Evolutionary conservation across 2,329 filamentous ascomycete genomes (phyloP).

Genomic region (Aureobasidium uvarum): DNA sequence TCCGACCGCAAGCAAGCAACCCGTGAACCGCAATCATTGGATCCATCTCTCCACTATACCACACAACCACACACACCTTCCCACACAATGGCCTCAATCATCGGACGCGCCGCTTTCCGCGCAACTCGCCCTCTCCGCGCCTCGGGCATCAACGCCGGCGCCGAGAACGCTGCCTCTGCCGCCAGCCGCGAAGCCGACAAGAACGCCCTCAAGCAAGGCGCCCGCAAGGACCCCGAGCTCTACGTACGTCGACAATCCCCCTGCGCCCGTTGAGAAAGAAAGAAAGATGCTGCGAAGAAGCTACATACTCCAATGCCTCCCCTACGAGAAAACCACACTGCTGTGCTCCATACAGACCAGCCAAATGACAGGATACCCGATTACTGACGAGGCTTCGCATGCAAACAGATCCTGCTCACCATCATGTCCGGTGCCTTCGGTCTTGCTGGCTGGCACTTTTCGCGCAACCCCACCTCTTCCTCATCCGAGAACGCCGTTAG

Average conservation of each 20-base stretch:
- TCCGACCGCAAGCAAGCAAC: constrained; percentile 12
- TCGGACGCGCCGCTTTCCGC: constrained; percentile 48
- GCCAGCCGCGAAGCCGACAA: constrained; percentile 41
- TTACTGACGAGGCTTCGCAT: constrained; percentile 10
- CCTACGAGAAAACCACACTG: not conserved
- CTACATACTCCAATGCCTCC: not conserved
- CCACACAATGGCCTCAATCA: constrained; percentile 49
- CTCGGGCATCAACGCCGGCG: constrained; percentile 45
- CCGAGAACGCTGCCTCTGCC: constrained; percentile 47
- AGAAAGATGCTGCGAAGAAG: not conserved
- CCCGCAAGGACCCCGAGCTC: constrained; percentile 70
- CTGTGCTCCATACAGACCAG: not conserved
- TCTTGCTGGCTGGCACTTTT: constrained; percentile 87
- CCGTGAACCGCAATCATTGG: constrained; percentile 8
- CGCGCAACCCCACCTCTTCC: constrained; percentile 77
- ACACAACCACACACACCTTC: constrained; percentile 27
- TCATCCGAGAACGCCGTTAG: constrained; percentile 77
- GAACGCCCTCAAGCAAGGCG: constrained; percentile 59
- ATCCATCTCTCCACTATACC: constrained; percentile 8
- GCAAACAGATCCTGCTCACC: constrained; percentile 74
- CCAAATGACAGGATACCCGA: constrained; percentile 3
- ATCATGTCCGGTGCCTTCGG: constrained; percentile 88
- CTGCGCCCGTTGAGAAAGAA: not conserved
- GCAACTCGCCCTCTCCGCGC: constrained; percentile 45
- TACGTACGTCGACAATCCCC: constrained; percentile 55